A percentile compares a stretch with the other conserved stretches of the same genome.
Evolutionary conservation across 2,329 filamentous ascomycete genomes (phyloP).

Genomic region (Zalaria sp.): DNA sequence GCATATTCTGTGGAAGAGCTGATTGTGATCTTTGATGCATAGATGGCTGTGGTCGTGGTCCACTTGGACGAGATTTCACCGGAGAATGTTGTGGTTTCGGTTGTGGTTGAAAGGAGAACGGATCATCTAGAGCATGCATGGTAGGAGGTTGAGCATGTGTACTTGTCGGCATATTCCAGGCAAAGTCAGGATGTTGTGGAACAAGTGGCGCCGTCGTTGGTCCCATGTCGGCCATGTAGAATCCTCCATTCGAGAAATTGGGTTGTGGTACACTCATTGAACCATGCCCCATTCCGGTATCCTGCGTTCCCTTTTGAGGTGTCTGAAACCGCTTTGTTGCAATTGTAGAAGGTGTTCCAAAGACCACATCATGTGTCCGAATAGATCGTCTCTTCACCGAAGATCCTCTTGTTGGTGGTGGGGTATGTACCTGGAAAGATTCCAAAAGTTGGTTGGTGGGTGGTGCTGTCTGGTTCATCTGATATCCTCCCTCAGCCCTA

Average conservation of each 20-base stretch:
- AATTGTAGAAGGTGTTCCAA: slow-evolving; percentile 26
- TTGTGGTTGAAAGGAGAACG: background rate
- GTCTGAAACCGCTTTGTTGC: slow-evolving; percentile 11
- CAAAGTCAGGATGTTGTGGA: background rate
- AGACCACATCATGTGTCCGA: background rate
- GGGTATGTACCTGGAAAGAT: slow-evolving; percentile 48
- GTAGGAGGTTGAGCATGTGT: background rate
- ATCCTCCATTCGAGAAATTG: too few relatives aligned
- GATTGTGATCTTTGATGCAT: too few relatives aligned
- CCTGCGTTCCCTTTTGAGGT: background rate
- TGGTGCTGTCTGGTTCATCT: slow-evolving; percentile 9
- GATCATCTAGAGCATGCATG: background rate
- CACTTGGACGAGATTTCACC: too few relatives aligned
- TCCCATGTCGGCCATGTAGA: too few relatives aligned
- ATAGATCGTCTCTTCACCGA: slow-evolving; percentile 32
- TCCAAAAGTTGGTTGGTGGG: slow-evolving; percentile 46
- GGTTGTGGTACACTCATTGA: too few relatives aligned
- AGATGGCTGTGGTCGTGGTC: too few relatives aligned
- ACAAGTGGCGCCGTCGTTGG: background rate
- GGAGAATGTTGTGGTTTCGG: too few relatives aligned
- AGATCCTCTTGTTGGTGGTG: slow-evolving; percentile 43
- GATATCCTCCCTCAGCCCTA: too few relatives aligned
- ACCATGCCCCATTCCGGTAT: too few relatives aligned
- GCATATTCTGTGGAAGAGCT: slow-evolving; percentile 4
- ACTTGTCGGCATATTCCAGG: background rate